These are phyloP conservation scores for Capsicum pubescens DNA, from an alignment of 257 asterid species.

Conservation along the genomic window DNA sequence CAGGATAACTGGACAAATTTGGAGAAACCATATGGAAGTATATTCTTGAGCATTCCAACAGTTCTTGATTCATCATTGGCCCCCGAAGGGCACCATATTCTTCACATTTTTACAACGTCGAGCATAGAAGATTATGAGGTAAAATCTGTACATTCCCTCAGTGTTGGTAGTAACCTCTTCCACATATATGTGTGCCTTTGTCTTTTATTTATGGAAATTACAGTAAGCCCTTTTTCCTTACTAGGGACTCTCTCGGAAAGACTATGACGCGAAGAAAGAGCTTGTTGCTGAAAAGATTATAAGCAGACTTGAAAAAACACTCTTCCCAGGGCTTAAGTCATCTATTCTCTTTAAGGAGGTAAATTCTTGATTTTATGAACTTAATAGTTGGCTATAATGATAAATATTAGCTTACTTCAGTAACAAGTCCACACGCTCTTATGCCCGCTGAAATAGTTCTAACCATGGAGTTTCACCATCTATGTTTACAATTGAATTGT, in stretches of 20 bases:
- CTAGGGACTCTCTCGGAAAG: slow-evolving; percentile 80
- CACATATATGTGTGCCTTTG: not conserved
- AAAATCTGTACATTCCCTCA: not conserved
- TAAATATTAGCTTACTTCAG: not conserved
- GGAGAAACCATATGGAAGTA: slow-evolving; percentile 88
- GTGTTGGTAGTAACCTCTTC: not conserved
- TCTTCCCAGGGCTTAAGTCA: slow-evolving; percentile 86
- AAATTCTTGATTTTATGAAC: slow-evolving; percentile 28
- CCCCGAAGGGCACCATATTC: slow-evolving; percentile 94
- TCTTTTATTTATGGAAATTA: not conserved
- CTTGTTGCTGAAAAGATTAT: slow-evolving; percentile 75
- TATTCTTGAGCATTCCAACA: slow-evolving; percentile 97
- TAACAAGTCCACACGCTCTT: not conserved
- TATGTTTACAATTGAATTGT: slow-evolving; percentile 30
- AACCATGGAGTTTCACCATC: slow-evolving; percentile 3
- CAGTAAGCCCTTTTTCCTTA: slow-evolving; percentile 28
- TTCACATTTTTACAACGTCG: slow-evolving; percentile 91
- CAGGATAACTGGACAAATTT: slow-evolving; percentile 85
- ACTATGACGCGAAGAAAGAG: slow-evolving; percentile 88
- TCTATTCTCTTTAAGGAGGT: slow-evolving; percentile 86
- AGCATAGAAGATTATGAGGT: slow-evolving; percentile 98
- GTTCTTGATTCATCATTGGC: slow-evolving; percentile 89
- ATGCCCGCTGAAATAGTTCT: slow-evolving; percentile 8
- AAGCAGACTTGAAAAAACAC: slow-evolving; percentile 78
- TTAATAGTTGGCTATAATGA: not conserved